Evolutionary conservation across 2,329 filamentous ascomycete species (phyloP).

Genomic region (Botrytis paeoniae): DNA sequence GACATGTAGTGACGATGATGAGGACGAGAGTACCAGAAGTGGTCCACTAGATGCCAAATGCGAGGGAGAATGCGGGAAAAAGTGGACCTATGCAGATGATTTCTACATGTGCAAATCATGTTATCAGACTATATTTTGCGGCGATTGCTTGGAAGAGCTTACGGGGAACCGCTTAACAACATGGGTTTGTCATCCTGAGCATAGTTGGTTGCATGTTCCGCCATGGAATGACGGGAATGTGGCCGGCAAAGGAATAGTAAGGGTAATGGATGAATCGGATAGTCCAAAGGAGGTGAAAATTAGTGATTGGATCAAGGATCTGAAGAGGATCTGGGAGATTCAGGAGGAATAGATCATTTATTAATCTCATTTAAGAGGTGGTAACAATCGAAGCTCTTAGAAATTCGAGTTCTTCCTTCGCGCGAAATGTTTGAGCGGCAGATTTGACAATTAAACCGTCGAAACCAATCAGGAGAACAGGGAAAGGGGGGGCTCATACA

Average conservation of each 20-base stretch:
- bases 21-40: too few relatives aligned
- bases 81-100: background rate
- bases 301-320: too few relatives aligned
- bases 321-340: too few relatives aligned
- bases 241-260: background rate
- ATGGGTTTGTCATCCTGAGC: background rate
- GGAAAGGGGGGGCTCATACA: fast-evolving
- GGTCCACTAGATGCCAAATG: too few relatives aligned
- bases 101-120: background rate
- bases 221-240: background rate
- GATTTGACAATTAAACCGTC: background rate
- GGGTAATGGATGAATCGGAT: background rate
- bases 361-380: background rate
- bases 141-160: background rate
- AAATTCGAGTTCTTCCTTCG: background rate
- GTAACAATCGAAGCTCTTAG: background rate
- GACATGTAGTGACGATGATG: background rate
- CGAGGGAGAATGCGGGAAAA: background rate
- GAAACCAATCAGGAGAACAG: background rate
- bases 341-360: too few relatives aligned
- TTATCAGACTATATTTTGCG: fast-evolving
- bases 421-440: background rate
- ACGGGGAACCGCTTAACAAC: background rate
- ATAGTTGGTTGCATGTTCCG: background rate
- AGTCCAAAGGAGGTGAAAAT: background rate